phyloP scores from a whole-genome alignment of 352 stramenopile genomes.

The Phytophthora meadii region DNA sequence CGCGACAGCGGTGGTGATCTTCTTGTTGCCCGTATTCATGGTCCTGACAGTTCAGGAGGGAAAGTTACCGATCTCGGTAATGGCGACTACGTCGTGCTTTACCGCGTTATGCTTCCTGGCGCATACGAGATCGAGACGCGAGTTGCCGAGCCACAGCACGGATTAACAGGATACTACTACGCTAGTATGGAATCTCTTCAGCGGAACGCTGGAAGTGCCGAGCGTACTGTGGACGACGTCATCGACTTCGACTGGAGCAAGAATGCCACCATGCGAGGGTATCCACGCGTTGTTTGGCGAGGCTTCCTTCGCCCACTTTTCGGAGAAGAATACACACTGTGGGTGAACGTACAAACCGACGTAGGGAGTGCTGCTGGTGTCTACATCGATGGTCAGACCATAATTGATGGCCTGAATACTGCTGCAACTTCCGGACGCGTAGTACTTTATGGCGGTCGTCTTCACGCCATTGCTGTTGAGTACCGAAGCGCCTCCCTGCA shows the following conservation, averaged over 20 bases:
- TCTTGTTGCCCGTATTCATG: conserved; percentile 43
- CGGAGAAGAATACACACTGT: conserved; percentile 50
- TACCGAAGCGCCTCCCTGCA: conserved; percentile 41
- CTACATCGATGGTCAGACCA: conserved; percentile 41
- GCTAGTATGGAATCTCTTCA: conserved; percentile 25
- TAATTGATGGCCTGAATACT: conserved; percentile 52
- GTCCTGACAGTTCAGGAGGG: conserved; percentile 34
- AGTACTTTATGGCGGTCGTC: conserved; percentile 30
- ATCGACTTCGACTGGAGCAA: conserved; percentile 54
- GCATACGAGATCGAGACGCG: conserved; percentile 58
- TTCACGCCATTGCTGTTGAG: conserved; percentile 57
- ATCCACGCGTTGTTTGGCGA: conserved; percentile 51
- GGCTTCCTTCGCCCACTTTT: conserved; percentile 53
- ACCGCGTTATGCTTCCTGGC: conserved; percentile 36
- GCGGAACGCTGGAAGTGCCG: conserved; percentile 21
- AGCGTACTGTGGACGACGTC: conserved; percentile 37
- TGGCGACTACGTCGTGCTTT: conserved; percentile 52
- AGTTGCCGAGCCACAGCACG: conserved; percentile 35
- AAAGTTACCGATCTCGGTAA: conserved; percentile 46
- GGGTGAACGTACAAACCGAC: conserved; percentile 31
- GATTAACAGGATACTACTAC: conserved; percentile 52
- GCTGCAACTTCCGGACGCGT: conserved; percentile 20
- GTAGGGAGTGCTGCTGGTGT: conserved; percentile 27
- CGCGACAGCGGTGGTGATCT: conserved; percentile 45
- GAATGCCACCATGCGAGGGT: conserved; percentile 47